Percentiles rank a stretch among this genome's conserved stretches.
Evolutionary conservation across 2,329 filamentous ascomycete species (phyloP).

Genomic region (Dactylellina parvicollis): DNA sequence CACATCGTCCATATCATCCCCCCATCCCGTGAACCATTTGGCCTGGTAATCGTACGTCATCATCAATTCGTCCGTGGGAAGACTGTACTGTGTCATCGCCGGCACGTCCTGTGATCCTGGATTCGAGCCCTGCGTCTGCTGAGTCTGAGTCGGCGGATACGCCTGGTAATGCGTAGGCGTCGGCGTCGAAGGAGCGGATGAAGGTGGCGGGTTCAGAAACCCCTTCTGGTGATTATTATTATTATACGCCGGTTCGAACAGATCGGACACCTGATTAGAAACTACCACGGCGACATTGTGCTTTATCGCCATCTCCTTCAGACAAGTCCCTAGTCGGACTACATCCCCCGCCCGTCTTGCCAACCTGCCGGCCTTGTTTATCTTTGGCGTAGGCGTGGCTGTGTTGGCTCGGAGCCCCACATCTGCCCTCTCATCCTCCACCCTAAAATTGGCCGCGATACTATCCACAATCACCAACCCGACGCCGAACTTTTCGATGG

Average conservation of each 20-base stretch:
- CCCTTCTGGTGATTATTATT: neutral
- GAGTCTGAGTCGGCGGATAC: neutral
- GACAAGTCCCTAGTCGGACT: constrained; percentile 76
- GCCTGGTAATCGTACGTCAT: constrained; percentile 57
- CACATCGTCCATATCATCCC: constrained; percentile 25
- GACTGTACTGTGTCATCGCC: constrained; percentile 12
- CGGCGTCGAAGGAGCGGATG: constrained; percentile 23
- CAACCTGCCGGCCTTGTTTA: constrained; percentile 67
- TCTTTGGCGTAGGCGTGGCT: constrained; percentile 15
- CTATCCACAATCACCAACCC: constrained; percentile 89
- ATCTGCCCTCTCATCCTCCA: constrained; percentile 72
- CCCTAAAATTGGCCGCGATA: constrained; percentile 93
- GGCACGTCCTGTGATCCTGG: constrained; percentile 19
- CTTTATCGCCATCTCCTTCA: constrained; percentile 78
- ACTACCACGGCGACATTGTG: constrained; percentile 86
- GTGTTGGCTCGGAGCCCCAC: constrained; percentile 60
- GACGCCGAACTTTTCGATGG: constrained; percentile 77
- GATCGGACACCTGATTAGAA: constrained; percentile 93
- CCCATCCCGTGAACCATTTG: constrained; percentile 58
- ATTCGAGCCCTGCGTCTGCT: constrained; percentile 12
- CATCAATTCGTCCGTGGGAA: constrained; percentile 33
- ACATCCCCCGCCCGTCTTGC: constrained; percentile 80
- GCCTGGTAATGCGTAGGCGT: constrained; percentile 17
- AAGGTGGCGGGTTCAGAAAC: constrained; percentile 20
- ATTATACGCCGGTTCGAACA: constrained; percentile 68